Evolutionary conservation across 106 monocot genomes (phyloP), one percentile per base, ranked within the genome.

Genomic region (Platanthera zijinensis): DNA sequence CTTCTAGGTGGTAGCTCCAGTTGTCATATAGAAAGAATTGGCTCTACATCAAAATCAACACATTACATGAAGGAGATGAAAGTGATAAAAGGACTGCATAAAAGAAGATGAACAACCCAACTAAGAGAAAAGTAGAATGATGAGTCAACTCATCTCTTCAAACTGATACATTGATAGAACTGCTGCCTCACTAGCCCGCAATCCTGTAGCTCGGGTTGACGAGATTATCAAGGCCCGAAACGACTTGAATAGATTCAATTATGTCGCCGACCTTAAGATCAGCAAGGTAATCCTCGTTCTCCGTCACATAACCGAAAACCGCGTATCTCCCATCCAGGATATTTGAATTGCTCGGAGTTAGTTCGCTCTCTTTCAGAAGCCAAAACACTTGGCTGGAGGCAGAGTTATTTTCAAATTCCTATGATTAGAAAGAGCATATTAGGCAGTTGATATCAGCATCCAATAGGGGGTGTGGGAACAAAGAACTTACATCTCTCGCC

Each of bases 271-370:
- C 97, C 74, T 99, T 94, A 73, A 94, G 78, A 83, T 94, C 93
- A 7, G 97, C 97, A 48, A 99, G 78, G 28, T 79, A 89, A 71
- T 94, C 97, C 80, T 91, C 97, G 45, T 99, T 99, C 85, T 94
- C 80, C 12, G 88, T 86, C 4, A 99, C 88, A 71, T 99, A 99
- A 10, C 97, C 97, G 67, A 97, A 97, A 21, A 97, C 96, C 2
- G 94, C 78, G 78, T 95, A 95, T 18, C 94, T 81, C 2, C 94
- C 94, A 77, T 95, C 94, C 74, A 95, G 75, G 51, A 95, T 95
- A 50, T 97, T 97, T 50, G 96, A 91, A 83, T 97, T 97, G 78
- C 96, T 97, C n/a, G 97, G 94, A 21, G 97, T 99, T 70, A 99
- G 74, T 72, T 99, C 97, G 73, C 97, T 99, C 63, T 99, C 97